Evolutionary conservation across 495 filamentous ascomycete species (phyloP).

Genomic region (Barbatosphaeria neglecta): DNA sequence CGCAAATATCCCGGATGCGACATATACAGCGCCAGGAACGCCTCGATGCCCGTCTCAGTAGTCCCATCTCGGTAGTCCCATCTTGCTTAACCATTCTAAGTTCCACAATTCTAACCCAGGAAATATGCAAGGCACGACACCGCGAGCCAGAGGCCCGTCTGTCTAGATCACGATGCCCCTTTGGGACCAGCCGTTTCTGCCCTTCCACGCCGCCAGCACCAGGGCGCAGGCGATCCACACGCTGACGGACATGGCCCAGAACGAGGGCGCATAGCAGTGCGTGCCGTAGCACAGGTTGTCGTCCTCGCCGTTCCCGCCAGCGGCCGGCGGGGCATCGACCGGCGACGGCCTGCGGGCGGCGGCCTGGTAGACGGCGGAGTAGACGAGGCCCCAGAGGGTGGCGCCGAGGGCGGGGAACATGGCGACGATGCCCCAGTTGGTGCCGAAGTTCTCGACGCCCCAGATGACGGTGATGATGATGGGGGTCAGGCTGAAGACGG

Average conservation of each 20-base stretch:
- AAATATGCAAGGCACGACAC: not conserved
- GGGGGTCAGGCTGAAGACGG: constrained; percentile 75
- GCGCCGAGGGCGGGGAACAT: constrained; percentile 81
- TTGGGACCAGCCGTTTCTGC: constrained; percentile 59
- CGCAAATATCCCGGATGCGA: too few relatives aligned
- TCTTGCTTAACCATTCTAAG: too few relatives aligned
- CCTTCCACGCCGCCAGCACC: constrained; percentile 74
- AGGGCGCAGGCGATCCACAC: constrained; percentile 65
- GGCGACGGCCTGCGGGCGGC: constrained; percentile 28
- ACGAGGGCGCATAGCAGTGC: constrained; percentile 63
- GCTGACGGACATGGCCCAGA: constrained; percentile 70
- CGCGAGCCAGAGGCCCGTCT: not conserved
- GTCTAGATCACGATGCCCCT: constrained; percentile 58
- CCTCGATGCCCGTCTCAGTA: too few relatives aligned
- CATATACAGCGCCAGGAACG: too few relatives aligned
- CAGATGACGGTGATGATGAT: constrained; percentile 91
- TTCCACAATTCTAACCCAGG: too few relatives aligned
- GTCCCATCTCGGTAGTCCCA: too few relatives aligned
- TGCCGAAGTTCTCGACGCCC: constrained; percentile 97
- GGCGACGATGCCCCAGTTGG: constrained; percentile 92
- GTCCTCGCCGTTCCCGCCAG: constrained; percentile 17
- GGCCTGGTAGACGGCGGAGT: constrained; percentile 67
- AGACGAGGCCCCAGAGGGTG: constrained; percentile 74
- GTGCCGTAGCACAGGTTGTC: constrained; percentile 59
- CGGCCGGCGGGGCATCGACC: too few relatives aligned